These are phyloP conservation scores for Thymus quinquecostatus DNA, from an alignment of 257 asterid species.

Conservation along the genomic window DNA sequence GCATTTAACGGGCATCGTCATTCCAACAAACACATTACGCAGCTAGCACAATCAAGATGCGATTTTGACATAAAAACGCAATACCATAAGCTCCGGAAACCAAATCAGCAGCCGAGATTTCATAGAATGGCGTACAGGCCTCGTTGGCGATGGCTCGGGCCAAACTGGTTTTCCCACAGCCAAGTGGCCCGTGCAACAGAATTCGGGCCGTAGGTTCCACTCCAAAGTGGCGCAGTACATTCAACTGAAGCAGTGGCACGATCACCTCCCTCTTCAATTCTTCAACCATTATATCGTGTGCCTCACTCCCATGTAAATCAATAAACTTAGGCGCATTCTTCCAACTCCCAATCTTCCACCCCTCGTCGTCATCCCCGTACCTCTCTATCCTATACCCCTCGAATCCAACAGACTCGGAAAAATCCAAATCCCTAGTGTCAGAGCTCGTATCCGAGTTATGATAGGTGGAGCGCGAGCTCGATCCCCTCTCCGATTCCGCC, in stretches of 20 bases:
- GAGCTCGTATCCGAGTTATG: no score
- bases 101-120: constrained; percentile 84
- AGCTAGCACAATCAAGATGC: background rate
- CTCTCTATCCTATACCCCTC: background rate
- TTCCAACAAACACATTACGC: background rate
- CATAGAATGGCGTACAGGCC: constrained; percentile 70
- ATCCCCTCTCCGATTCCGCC: no score
- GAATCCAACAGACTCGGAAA: background rate
- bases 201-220: constrained; percentile 72
- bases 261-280: constrained; percentile 72
- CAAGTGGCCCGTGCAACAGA: constrained; percentile 89
- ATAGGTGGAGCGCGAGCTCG: no score
- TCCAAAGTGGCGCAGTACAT: constrained; percentile 57
- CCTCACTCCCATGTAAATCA: constrained; percentile 81
- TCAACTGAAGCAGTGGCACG: constrained; percentile 65
- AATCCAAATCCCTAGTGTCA: background rate
- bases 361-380: background rate
- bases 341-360: constrained; percentile 3
- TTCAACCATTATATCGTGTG: constrained; percentile 43
- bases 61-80: no score
- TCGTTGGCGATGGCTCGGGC: constrained; percentile 97
- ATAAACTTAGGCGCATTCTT: constrained; percentile 57
- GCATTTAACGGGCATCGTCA: background rate
- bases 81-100: constrained; percentile 89
- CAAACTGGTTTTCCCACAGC: constrained; percentile 92